phyloP scores from a whole-genome alignment of 495 filamentous ascomycete genomes.

The Oidiodendron maius region DNA sequence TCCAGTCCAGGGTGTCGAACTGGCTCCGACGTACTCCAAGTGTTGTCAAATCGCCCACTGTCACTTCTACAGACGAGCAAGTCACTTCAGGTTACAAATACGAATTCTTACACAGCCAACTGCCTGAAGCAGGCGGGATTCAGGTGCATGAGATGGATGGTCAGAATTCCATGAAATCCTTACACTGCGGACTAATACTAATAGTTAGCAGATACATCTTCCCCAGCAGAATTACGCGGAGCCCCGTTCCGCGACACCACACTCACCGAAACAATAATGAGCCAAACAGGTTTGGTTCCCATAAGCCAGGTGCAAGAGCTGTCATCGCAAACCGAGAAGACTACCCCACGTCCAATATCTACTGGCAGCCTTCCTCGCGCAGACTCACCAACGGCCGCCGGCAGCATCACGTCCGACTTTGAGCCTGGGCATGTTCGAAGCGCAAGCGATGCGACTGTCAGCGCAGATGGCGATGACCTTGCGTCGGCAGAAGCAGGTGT shows the following conservation, averaged over 20 bases:
- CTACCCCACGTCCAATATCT: no score
- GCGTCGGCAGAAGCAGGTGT: background rate
- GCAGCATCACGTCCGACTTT: constrained; percentile 27
- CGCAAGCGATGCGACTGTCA: constrained; percentile 38
- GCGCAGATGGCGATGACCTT: constrained; percentile 19
- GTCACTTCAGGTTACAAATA: constrained; percentile 22
- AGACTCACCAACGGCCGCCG: constrained; percentile 5
- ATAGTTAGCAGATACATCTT: constrained; percentile 19
- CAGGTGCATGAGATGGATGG: constrained; percentile 38
- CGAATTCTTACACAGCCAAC: constrained; percentile 1
- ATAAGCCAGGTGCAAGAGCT: no score
- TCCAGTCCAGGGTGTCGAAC: constrained; percentile 30
- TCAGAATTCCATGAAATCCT: no score
- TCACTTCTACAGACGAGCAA: constrained; percentile 41
- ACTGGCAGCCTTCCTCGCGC: no score
- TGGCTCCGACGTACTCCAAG: constrained; percentile 37
- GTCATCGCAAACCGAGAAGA: no score
- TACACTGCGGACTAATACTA: no score
- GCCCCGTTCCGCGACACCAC: no score
- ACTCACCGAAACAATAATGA: no score
- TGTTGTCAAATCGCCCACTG: constrained; percentile 38
- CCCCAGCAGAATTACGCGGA: constrained; percentile 18
- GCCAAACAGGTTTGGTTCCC: no score
- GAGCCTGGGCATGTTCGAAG: constrained; percentile 39
- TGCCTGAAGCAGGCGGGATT: constrained; percentile 22